A percentile compares a stretch with the other conserved stretches of the same genome.
phyloP scores from a whole-genome alignment of 768 basidiomycete species.

The Amanita rimosa region DNA sequence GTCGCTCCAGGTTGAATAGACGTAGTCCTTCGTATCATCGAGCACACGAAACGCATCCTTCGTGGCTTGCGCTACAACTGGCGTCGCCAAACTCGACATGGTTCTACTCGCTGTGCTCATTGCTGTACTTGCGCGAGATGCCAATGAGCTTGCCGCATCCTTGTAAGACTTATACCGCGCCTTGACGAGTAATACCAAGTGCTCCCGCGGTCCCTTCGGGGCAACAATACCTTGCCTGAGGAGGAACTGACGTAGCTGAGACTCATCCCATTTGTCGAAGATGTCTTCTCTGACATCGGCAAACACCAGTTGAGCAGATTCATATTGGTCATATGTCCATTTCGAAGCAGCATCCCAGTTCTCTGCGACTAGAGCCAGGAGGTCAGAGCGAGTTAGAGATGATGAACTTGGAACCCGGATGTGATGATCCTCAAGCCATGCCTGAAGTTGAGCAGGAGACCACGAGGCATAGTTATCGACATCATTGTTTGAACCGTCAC shows the following conservation, averaged over 20 bases:
- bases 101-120: conserved; percentile 28
- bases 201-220: conserved; percentile 69
- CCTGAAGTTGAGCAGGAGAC: conserved; percentile 51
- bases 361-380: conserved; percentile 37
- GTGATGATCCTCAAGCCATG: conserved; percentile 61
- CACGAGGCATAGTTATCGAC: conserved; percentile 34
- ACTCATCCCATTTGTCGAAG: conserved; percentile 83
- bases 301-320: conserved; percentile 52
- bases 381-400: conserved; percentile 25
- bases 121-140: conserved; percentile 30
- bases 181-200: conserved; percentile 71
- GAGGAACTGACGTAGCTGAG: conserved; percentile 68
- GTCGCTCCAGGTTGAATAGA: conserved; percentile 88
- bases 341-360: conserved; percentile 46
- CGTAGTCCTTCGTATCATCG: conserved; percentile 74
- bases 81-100: conserved; percentile 20
- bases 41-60: conserved; percentile 36
- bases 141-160: conserved; percentile 45
- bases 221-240: conserved; percentile 81
- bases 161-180: conserved; percentile 52
- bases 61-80: conserved; percentile 36
- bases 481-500: conserved; percentile 20
- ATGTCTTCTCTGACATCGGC: conserved; percentile 42
- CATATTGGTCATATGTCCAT: conserved; percentile 59
- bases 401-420: conserved; percentile 39